Evolutionary conservation across 805 yeast genomes (phyloP), one percentile per base, ranked within the genome.

Genomic region (Zygosaccharomyces bailii): DNA sequence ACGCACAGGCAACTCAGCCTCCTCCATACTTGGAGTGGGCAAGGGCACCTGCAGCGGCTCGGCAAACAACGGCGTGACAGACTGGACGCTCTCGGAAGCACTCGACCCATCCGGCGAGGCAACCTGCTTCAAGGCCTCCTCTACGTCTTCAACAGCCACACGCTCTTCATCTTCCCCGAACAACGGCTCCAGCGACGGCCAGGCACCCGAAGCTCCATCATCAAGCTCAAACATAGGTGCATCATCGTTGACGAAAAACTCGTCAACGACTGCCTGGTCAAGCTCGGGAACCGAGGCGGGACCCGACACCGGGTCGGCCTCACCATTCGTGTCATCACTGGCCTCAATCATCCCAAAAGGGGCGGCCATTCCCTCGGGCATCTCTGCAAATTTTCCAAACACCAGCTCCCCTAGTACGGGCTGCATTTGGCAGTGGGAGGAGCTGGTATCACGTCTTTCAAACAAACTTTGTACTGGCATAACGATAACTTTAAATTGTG

Each of bases 211-310:
- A 18, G 29, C 24, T 10, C 5, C 31, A 25, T 46, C 44, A 16
- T 61, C 70, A 34, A 51, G 51, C 14, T 67, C 73, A 60, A 84
- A 82, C 62, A 84, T 71, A 37, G 89, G 80, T 43, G 79, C 32
- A 1, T 65, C 55, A 30, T 67, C 58, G 30, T 69, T 60, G 17
- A 66, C 60, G 48, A 70, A 67, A 33, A 67, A 57, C 13, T 79
- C 79, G 56, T 79, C 84, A 54, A 82, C 82, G 76, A 81, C 31
- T 13, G 31, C 31, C 76, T 45, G 86, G 82, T 27, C 31, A 13
- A 27, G 31, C 31, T 27, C 30, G 14, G 31, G 31, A 8, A 24
- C 27, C 7, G n/a, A n/a, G n/a, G n/a, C n/a, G n/a, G n/a, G n/a
- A n/a, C n/a, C n/a, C n/a, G n/a, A n/a, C n/a, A n/a, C n/a, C n/a